These are phyloP conservation scores for Aspergillus ustus DNA, from an alignment of 2,329 filamentous ascomycete species.

Conservation along the genomic window DNA sequence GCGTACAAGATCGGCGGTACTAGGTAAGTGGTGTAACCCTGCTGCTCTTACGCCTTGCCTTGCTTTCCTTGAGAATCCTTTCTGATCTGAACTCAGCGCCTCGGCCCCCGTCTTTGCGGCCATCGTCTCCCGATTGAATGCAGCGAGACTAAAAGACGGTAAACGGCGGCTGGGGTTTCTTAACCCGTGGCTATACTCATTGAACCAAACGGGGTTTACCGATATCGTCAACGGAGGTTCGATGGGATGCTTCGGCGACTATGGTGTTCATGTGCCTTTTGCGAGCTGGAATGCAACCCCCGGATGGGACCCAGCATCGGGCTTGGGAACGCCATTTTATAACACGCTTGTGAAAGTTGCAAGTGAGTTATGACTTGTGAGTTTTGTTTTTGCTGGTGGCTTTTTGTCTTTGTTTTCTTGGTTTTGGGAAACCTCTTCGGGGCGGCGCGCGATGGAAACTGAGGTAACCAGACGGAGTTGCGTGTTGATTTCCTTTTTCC, in stretches of 20 bases:
- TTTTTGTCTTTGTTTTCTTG: background rate
- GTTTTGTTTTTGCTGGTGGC: background rate
- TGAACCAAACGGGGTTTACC: slow-evolving; percentile 50
- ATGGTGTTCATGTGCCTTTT: slow-evolving; percentile 46
- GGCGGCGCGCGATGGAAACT: background rate
- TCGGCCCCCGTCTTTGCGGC: slow-evolving; percentile 66
- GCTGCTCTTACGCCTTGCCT: background rate
- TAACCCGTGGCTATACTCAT: slow-evolving; percentile 64
- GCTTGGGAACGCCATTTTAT: slow-evolving; percentile 36
- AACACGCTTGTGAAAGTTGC: slow-evolving; percentile 23
- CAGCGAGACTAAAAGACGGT: slow-evolving; percentile 61
- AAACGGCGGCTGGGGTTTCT: slow-evolving; percentile 62
- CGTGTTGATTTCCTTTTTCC: background rate
- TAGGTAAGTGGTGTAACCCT: slow-evolving; percentile 35
- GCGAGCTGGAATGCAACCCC: slow-evolving; percentile 57
- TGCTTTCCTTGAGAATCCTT: background rate
- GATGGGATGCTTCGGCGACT: slow-evolving; percentile 49
- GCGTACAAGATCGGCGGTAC: slow-evolving; percentile 53
- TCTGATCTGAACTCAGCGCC: slow-evolving; percentile 44
- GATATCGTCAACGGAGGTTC: slow-evolving; percentile 56
- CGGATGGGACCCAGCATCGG: slow-evolving; percentile 58
- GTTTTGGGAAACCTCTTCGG: background rate
- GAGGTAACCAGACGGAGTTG: background rate
- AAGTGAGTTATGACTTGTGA: slow-evolving; percentile 14
- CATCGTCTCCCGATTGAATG: slow-evolving; percentile 68